Base-by-base conservation (phyloP, 163 green algal genomes). In the Volvox carteri region DNA sequence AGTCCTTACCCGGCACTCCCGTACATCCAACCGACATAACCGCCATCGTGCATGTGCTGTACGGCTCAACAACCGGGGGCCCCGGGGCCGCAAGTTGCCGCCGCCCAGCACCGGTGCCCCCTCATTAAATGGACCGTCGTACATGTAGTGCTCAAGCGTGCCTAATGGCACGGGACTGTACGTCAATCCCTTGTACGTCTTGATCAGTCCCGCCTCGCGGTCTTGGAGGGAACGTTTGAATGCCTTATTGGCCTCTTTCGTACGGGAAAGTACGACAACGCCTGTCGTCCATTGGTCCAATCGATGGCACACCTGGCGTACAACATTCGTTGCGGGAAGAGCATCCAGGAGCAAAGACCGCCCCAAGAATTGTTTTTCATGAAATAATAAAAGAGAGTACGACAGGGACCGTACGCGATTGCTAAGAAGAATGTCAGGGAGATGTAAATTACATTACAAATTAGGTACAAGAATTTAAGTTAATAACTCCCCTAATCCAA, bases 201-300 rank as follows among this genome's bases (percentile, higher is more conserved):
- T 90, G 44, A 52, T 21, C 42, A 89, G 80, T 19, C 81, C 79
- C 23, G 87, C 39, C 25, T 90, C 87, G 0, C 86, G 46, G 68
- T 89, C 78, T 58, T 85, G 25, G 50, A 90, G 75, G 19, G 56
- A 37, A 14, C 58, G 37, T 56, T 90, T 90, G 85, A 90, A 90
- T 2, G 28, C 65, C 19, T 46, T 56, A 77, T 88, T 87, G 62
- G 88, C 88, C 18, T 56, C 62, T 65, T 92, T 92, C 42, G 28
- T 74, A 28, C 88, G 73, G 11, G 75, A 83, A 76, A 97, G 90
- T 79, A 97, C 90, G 75, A 97, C 62, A 67, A 97, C 42, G 4
- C 95, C 95, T 48, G 94, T 93, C 4, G 95, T 97, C 90, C 91
- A 94, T 73, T 89, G 84, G 90, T 97, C 95, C 85, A 97, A 89